A percentile compares a stretch with the other conserved stretches of the same genome.
These are phyloP conservation scores for Lichenothelia convexa DNA, from an alignment of 495 filamentous ascomycete genomes.

Conservation along the genomic window DNA sequence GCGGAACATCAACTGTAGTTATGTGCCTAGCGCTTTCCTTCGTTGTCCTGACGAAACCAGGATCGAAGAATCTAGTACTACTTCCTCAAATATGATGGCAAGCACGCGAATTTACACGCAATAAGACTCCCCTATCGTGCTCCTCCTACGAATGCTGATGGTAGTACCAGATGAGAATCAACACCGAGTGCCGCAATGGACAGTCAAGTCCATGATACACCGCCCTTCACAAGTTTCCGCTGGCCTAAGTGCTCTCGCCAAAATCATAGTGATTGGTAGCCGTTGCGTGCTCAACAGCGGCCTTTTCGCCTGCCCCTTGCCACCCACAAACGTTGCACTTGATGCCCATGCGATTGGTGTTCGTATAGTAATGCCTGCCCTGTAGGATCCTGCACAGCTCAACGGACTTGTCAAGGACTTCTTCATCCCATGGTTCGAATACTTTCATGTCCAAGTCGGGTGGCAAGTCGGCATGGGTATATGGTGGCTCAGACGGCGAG, in stretches of 20 bases:
- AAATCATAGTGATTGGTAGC: constrained; percentile 54
- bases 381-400: constrained; percentile 56
- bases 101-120: too few species aligned
- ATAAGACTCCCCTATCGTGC: too few species aligned
- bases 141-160: too few species aligned
- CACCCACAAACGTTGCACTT: constrained; percentile 60
- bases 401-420: constrained; percentile 47
- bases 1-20: too few species aligned
- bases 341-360: constrained; percentile 68
- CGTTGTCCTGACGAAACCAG: too few species aligned
- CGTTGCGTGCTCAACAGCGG: constrained; percentile 46
- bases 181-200: too few species aligned
- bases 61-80: too few species aligned
- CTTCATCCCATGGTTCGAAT: constrained; percentile 51
- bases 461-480: constrained; percentile 35
- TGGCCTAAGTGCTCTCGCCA: constrained; percentile 35
- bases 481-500: constrained; percentile 41
- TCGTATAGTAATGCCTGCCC: constrained; percentile 70
- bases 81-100: too few species aligned
- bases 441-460: constrained; percentile 61
- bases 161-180: too few species aligned
- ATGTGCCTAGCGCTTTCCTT: too few species aligned
- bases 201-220: too few species aligned
- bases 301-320: constrained; percentile 55
- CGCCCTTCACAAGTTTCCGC: too few species aligned